Base-by-base conservation (phyloP, 2,329 filamentous ascomycete species). In the Aspergillus sp. region DNA sequence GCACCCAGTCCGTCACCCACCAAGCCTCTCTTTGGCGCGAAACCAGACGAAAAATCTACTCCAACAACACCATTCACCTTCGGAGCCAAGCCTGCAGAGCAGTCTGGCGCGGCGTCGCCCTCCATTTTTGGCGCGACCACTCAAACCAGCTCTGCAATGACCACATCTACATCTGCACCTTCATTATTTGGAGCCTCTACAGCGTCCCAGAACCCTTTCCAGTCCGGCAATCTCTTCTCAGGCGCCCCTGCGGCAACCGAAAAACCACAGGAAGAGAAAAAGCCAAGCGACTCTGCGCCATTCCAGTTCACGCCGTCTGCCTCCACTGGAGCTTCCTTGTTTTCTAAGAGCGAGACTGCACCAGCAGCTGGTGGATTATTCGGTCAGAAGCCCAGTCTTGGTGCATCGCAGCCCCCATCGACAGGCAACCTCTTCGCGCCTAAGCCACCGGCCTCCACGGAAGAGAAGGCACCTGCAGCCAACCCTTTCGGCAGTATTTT, bases 51-150 rank as follows among this genome's bases (percentile, higher is more conserved):
- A 33, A 39, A 53, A 35, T 19, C 57, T 20, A 49, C 57, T 30
- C 48, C 58, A 17, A 48, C 55, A 15, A 52, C 56, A 1, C 51
- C 57, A 44, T 61, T 71, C 10, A 30, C 25, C 45, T 68, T 69
- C 48, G 60, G 55, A 38, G 52, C 55, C 30, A 49, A 39, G 37
- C 37, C 37, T 5, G 37, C 59, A 7, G 49, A 57, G 41, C 53
- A 57, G 20, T 35, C 56, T 42, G 52, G 52, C n/a, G 39, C 47
- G 15, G 49, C 52, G 12, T 22, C 53, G 6, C 43, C 44, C 20
- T 37, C 52, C 19, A 25, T 25, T 25, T 25, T 43, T 25, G 41
- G 41, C 35, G 37, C 37, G 17, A 39, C 15, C 37, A 48, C 53
- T 33, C 47, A 47, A n/a, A 45, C 53, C 20, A 46, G 43, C n/a